Base-by-base conservation (phyloP, 176 grass and related monocot genomes). In the Paspalum vaginatum region DNA sequence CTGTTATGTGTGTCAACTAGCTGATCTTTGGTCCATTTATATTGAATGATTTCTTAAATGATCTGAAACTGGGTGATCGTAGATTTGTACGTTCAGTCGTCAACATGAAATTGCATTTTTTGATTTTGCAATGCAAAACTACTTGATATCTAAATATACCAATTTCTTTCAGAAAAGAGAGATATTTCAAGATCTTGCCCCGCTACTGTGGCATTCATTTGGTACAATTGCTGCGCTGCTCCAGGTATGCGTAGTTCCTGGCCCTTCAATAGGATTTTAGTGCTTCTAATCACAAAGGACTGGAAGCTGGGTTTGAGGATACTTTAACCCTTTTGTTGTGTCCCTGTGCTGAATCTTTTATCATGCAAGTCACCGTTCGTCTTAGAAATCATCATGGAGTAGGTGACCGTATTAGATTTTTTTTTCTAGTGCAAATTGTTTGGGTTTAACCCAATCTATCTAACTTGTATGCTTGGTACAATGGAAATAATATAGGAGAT, bases 101-200 rank as follows among this genome's bases (percentile, higher is more conserved):
- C 78, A 41, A 38, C 47, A 56, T 83, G 67, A 13, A 66, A 58
- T 32, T n/a, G 20, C 6, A n/a, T 49, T 77, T n/a, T n/a, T n/a
- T n/a, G n/a, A n/a, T n/a, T n/a, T 48, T 64, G 76, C 24, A 46
- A 56, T 25, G 25, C 0, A 46, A 14, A 61, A 48, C 25, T 42
- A 18, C 14, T 37, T 24, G n/a, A 1, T 85, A 63, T 68, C 10
- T 15, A 43, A 64, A 39, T 67, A 6, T 48, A 60, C 61, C 24
- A n/a, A n/a, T n/a, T 2, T 62, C 76, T 57, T 78, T 63, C 88
- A 89, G 87, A 89, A 89, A 85, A 79, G 81, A 20, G 92, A 99
- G 73, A 99, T 95, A 79, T 99, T 99, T 73, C 96, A 99, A 93
- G 96, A 99, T 83, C 86, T 95, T 63, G 92, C 96, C 14, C 96